phyloP scores from a whole-genome alignment of 352 stramenopile genomes.

The Phytopythium sindhum region DNA sequence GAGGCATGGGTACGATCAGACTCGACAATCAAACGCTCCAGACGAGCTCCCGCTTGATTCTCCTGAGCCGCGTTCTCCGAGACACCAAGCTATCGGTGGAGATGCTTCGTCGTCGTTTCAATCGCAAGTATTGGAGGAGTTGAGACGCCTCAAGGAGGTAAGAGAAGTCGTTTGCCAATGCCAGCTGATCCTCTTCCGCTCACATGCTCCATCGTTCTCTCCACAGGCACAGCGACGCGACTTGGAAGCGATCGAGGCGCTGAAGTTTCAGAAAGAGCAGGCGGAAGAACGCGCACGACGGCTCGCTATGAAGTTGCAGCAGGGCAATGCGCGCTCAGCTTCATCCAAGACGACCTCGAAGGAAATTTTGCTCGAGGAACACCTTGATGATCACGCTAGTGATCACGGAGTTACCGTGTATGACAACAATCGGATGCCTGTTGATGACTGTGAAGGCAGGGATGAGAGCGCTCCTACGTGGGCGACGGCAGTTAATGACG shows the following conservation, averaged over 20 bases:
- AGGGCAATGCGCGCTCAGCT: background rate
- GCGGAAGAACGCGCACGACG: constrained; percentile 26
- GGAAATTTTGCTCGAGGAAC: constrained; percentile 17
- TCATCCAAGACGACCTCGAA: constrained; percentile 1
- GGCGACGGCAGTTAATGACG: background rate
- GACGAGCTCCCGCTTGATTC: background rate
- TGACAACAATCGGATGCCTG: constrained; percentile 7
- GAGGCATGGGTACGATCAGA: background rate
- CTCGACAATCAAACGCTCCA: background rate
- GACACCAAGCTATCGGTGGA: background rate
- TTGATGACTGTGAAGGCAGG: constrained; percentile 12
- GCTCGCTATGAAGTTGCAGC: constrained; percentile 20
- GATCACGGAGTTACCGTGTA: background rate
- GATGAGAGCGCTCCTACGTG: constrained; percentile 7
- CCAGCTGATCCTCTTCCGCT: constrained; percentile 12
- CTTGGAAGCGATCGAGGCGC: constrained; percentile 26
- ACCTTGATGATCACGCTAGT: background rate
- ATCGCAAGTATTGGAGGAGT: constrained; percentile 37
- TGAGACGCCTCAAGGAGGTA: constrained; percentile 52
- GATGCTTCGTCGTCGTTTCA: constrained; percentile 31
- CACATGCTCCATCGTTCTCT: background rate
- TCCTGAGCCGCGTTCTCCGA: background rate
- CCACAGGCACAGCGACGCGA: constrained; percentile 36
- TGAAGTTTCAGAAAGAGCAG: constrained; percentile 32
- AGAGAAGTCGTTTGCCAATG: constrained; percentile 13